Base-by-base conservation (phyloP, 2,329 filamentous ascomycete species). In the Colletotrichum godetiae region DNA sequence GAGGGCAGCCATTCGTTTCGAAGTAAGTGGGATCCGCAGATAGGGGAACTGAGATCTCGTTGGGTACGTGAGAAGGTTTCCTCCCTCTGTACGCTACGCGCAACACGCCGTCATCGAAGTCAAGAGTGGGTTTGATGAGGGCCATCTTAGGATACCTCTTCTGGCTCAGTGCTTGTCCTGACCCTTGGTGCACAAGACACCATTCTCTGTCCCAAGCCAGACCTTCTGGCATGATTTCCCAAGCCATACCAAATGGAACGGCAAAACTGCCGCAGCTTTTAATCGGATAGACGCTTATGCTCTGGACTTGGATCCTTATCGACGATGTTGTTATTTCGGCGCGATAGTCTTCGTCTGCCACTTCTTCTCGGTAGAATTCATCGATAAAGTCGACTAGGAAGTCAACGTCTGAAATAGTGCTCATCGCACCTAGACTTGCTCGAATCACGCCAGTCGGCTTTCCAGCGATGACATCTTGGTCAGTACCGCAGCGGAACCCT, bases 121-220 rank as follows among this genome's bases (percentile, higher is more conserved):
- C 93, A 53, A 98, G 85, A 5, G 79, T 82, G 7, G 97, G 96
- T 63, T 89, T 89, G 64, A 99, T 87, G 5, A 98, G 88, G 13
- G 94, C 93, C 96, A 99, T 98, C 42, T 88, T 90, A 2, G 95
- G 94, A 79, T 97, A 92, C 75, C 92, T 88, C 83, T 98, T 99
- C 82, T 98, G 96, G 79, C 91, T 98, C 67, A 99, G 85, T 6
- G 93, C 95, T 77, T 92, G 91, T 0, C 94, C 93, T 1, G 95
- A 97, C 56, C 94, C 95, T 79, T 92, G 90, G 80, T 98, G 95
- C 15, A 99, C 88, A 24, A 99, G 86, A 82, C 96, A 98, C 96
- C 97, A 99, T 84, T 98, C 96, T 74, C 97, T 89, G 81, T 99
- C 97, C 95, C 96, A 98, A 10, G 92, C 93, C 2, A 99, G 86